A percentile compares a stretch with the other conserved stretches of the same genome.
These are phyloP conservation scores for Melastoma malabathricum DNA, from an alignment of 345 rosid species.

Conservation along the genomic window DNA sequence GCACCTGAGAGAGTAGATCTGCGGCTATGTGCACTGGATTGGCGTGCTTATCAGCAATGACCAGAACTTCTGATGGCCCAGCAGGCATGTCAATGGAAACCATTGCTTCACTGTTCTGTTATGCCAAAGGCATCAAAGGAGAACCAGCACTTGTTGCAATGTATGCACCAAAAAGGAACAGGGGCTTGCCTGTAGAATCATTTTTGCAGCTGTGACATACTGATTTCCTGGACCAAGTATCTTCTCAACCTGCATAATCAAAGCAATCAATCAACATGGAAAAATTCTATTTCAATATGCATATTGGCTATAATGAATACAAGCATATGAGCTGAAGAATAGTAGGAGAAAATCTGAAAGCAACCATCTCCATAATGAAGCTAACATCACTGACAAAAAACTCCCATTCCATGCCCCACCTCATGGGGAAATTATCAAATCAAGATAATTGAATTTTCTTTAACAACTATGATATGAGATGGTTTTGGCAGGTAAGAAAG, in stretches of 20 bases:
- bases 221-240: constrained; percentile 94
- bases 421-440: too few species aligned
- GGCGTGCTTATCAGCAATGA: constrained; percentile 75
- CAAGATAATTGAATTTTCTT: too few species aligned
- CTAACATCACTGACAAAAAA: too few species aligned
- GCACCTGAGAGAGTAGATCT: constrained; percentile 89
- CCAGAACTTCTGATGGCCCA: constrained; percentile 94
- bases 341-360: too few species aligned
- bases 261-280: neutral
- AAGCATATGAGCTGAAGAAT: too few species aligned
- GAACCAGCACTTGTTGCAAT: neutral
- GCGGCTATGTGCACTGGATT: constrained; percentile 84
- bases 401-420: too few species aligned
- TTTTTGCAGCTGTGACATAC: constrained; percentile 92
- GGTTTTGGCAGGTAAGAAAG: too few species aligned
- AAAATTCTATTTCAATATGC: too few species aligned
- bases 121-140: constrained; percentile 1
- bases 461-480: too few species aligned
- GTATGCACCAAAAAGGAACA: neutral
- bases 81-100: constrained; percentile 99
- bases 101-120: constrained; percentile 98
- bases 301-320: too few species aligned
- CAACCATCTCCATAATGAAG: too few species aligned
- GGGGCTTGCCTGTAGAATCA: constrained; percentile 47
- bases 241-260: constrained; percentile 61